Evolutionary conservation across 2,329 filamentous ascomycete species (phyloP).

Genomic region (Fusarium illudens): DNA sequence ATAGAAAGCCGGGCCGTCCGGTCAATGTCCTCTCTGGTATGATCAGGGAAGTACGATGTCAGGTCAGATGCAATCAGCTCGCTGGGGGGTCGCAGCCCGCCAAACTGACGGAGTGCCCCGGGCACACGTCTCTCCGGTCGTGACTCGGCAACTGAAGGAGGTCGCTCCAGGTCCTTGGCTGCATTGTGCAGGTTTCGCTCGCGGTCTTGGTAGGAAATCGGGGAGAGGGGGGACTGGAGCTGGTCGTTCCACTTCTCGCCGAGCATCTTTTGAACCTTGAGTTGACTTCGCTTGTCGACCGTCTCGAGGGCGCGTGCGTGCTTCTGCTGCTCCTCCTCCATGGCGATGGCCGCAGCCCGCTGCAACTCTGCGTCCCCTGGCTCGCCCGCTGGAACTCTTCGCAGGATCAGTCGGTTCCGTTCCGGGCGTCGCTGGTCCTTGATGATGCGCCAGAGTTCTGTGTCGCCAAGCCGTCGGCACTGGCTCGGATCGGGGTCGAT

Average conservation of each 20-base stretch:
- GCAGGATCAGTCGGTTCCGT: slow-evolving; percentile 86
- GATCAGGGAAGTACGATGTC: slow-evolving; percentile 96
- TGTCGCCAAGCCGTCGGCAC: slow-evolving; percentile 84
- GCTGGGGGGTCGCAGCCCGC: slow-evolving; percentile 90
- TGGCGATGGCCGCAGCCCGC: slow-evolving; percentile 85
- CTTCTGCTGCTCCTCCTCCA: slow-evolving; percentile 83
- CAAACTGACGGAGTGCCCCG: slow-evolving; percentile 77
- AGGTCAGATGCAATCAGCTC: slow-evolving; percentile 97
- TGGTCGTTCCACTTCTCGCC: slow-evolving; percentile 86
- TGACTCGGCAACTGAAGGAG: slow-evolving; percentile 57
- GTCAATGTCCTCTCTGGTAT: slow-evolving; percentile 93
- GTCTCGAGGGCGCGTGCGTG: slow-evolving; percentile 70
- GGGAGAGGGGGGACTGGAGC: slow-evolving; percentile 85
- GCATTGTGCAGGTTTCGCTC: slow-evolving; percentile 72
- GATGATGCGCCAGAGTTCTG: slow-evolving; percentile 89
- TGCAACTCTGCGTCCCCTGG: slow-evolving; percentile 88
- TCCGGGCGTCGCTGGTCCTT: slow-evolving; percentile 86
- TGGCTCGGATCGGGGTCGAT: slow-evolving; percentile 82
- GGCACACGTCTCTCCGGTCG: slow-evolving; percentile 58
- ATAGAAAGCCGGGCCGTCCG: slow-evolving; percentile 93
- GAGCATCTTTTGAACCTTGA: slow-evolving; percentile 88
- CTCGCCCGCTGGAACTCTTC: slow-evolving; percentile 91
- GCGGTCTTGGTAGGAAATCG: slow-evolving; percentile 75
- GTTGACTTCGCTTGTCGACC: slow-evolving; percentile 79
- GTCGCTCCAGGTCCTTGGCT: slow-evolving; percentile 65